phyloP scores from a whole-genome alignment of 1,139 yeast genomes.

The Sugiyamaella xylanicola region DNA sequence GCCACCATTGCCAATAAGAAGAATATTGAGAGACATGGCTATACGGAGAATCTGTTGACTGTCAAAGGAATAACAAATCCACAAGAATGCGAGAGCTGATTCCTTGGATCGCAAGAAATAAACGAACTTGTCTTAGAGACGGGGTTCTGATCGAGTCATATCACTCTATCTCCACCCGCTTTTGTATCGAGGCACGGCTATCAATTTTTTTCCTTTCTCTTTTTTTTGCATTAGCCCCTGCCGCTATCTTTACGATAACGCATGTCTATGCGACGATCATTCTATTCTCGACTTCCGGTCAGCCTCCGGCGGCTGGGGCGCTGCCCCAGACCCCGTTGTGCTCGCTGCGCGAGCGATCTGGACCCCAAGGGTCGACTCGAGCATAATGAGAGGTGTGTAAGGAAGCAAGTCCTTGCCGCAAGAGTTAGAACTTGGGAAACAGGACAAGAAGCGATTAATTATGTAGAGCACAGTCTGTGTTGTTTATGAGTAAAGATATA shows the following conservation, averaged over 20 bases:
- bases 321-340: constrained; percentile 1
- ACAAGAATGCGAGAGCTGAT: not conserved
- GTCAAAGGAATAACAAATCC: not conserved
- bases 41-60: not conserved
- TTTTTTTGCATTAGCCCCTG: not conserved
- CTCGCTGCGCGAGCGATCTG: not conserved
- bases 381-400: too few species aligned
- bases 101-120: not conserved
- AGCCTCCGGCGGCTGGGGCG: constrained; percentile 1
- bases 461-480: too few species aligned
- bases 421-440: too few species aligned
- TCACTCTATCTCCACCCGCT: not conserved
- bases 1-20: constrained; percentile 96
- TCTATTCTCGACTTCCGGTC: not conserved
- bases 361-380: too few species aligned
- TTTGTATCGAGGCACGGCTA: not conserved
- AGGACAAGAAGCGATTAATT: too few species aligned
- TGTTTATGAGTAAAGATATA: too few species aligned
- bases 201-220: not conserved
- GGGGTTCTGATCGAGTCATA: constrained; percentile 3
- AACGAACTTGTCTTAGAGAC: not conserved
- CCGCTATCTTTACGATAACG: constrained; percentile 1
- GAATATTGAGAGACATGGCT: constrained; percentile 52
- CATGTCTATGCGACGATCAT: not conserved
- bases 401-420: too few species aligned